These are phyloP conservation scores for Phialophora expanda DNA, from an alignment of 2,329 filamentous ascomycete genomes.

Conservation along the genomic window DNA sequence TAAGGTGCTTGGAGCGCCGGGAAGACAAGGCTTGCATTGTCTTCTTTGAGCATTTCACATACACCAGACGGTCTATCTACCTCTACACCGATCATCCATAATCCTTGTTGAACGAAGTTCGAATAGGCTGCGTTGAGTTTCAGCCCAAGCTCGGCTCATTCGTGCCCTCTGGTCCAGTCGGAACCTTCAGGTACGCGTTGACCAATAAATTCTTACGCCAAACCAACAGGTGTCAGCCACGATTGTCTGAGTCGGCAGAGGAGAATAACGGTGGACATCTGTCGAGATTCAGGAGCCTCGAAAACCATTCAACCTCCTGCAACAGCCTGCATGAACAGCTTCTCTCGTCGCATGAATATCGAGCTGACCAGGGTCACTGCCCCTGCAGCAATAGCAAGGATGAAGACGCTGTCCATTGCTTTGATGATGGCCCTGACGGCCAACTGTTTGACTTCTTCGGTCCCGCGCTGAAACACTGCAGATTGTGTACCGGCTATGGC, in stretches of 20 bases:
- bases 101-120: neutral
- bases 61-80: neutral
- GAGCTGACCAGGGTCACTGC: conserved; percentile 34
- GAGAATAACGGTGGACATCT: neutral
- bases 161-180: neutral
- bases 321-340: conserved; percentile 11
- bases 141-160: neutral
- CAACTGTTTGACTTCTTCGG: conserved; percentile 30
- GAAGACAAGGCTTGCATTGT: neutral
- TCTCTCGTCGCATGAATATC: conserved; percentile 36
- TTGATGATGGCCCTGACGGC: conserved; percentile 35
- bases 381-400: conserved; percentile 38
- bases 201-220: neutral
- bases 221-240: neutral
- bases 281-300: neutral
- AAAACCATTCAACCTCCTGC: conserved; percentile 4
- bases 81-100: neutral
- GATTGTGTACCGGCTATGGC: conserved; percentile 26
- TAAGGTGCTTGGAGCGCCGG: neutral
- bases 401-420: conserved; percentile 35
- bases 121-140: neutral
- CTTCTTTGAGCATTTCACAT: neutral
- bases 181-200: neutral
- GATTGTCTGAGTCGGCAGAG: neutral
- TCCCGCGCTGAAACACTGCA: conserved; percentile 30